Percentiles rank a stretch among this genome's conserved stretches.
phyloP scores from a whole-genome alignment of 306 rosid species.

The Coriaria nepalensis region DNA sequence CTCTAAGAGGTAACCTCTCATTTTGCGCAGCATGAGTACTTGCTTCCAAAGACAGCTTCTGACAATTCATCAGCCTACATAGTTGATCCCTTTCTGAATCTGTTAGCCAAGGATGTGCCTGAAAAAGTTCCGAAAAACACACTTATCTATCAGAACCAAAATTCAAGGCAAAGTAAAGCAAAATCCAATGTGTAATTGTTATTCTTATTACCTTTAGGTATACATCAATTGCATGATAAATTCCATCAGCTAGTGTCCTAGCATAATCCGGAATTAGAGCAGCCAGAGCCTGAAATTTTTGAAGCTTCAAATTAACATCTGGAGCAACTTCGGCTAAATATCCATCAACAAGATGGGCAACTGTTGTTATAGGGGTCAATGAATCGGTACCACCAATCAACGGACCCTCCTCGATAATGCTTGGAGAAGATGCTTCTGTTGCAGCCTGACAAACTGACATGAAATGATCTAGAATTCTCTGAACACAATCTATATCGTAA shows the following conservation, averaged over 20 bases:
- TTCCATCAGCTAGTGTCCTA: slow-evolving; percentile 61
- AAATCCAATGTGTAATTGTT: no score
- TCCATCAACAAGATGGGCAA: slow-evolving; percentile 60
- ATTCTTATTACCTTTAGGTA: slow-evolving; percentile 53
- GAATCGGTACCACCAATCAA: slow-evolving; percentile 30
- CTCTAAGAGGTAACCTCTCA: slow-evolving; percentile 69
- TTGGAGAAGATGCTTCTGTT: slow-evolving; percentile 36
- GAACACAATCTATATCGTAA: slow-evolving; percentile 64
- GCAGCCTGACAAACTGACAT: slow-evolving; percentile 31
- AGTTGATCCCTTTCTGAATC: slow-evolving; percentile 78
- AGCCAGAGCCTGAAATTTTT: slow-evolving; percentile 72
- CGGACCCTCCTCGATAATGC: slow-evolving; percentile 36
- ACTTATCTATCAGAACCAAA: no score
- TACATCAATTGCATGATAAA: slow-evolving; percentile 77
- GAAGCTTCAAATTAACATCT: slow-evolving; percentile 70
- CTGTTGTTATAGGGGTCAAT: slow-evolving; percentile 43
- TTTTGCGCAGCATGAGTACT: slow-evolving; percentile 87
- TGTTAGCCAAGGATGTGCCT: slow-evolving; percentile 84
- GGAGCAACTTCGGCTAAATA: slow-evolving; percentile 81
- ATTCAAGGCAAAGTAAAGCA: neutral
- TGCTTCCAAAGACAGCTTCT: slow-evolving; percentile 71
- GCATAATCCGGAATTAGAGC: slow-evolving; percentile 69
- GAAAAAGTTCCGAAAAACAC: slow-evolving; percentile 8
- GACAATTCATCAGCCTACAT: slow-evolving; percentile 73
- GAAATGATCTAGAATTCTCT: slow-evolving; percentile 68